Evolutionary conservation across 192 early-diverging fungal species (phyloP).

Genomic region (Pilobolus umbonatus): DNA sequence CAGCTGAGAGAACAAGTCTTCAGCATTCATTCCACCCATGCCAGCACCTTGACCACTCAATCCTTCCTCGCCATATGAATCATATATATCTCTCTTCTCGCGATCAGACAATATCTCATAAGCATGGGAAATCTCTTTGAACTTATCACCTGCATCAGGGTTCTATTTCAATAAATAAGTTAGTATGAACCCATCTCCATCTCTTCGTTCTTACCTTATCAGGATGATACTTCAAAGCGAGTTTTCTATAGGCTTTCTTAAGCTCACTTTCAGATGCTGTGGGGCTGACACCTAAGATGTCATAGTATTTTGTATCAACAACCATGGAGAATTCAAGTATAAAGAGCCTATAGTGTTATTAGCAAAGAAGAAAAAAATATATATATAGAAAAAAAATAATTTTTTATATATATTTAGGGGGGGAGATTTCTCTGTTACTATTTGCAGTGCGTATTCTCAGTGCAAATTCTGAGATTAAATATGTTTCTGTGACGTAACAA

Average conservation of each 20-base stretch:
- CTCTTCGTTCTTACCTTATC: constrained; percentile 57
- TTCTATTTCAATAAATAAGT: constrained; percentile 48
- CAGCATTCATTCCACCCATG: constrained; percentile 68
- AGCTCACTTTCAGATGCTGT: constrained; percentile 74
- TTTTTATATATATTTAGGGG: too few species aligned
- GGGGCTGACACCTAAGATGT: constrained; percentile 78
- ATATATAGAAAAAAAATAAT: not conserved
- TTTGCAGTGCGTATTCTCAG: too few species aligned
- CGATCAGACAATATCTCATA: constrained; percentile 95
- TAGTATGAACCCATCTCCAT: not conserved
- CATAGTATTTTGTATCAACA: constrained; percentile 88
- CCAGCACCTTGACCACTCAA: constrained; percentile 71
- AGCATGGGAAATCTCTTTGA: constrained; percentile 98
- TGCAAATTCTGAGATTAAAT: too few species aligned
- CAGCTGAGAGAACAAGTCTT: constrained; percentile 95
- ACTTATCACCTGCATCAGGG: constrained; percentile 83
- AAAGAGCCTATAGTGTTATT: constrained; percentile 11
- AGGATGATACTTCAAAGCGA: constrained; percentile 88
- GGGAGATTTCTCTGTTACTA: too few species aligned
- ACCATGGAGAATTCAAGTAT: constrained; percentile 37
- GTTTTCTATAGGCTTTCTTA: constrained; percentile 98
- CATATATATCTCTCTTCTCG: constrained; percentile 89
- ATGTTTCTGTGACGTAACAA: too few species aligned
- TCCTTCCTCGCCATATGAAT: constrained; percentile 93
- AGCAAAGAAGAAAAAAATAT: not conserved